These are phyloP conservation scores for Penstemon barbatus DNA, from an alignment of 257 asterid species.

Conservation along the genomic window DNA sequence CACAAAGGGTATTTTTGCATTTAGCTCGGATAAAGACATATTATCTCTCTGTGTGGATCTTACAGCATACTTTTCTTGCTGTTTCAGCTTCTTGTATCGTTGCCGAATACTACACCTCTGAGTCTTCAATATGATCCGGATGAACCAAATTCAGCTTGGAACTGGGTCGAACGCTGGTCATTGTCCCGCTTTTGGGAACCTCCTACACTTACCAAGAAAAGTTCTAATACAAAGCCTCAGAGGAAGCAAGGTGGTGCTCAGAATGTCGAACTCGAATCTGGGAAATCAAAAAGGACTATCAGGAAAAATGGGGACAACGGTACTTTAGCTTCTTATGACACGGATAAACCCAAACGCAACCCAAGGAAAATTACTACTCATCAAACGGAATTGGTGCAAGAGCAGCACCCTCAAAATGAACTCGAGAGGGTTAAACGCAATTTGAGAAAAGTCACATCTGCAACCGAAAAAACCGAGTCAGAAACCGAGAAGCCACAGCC, in stretches of 20 bases:
- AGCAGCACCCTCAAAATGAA: constrained; percentile 70
- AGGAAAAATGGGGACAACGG: constrained; percentile 66
- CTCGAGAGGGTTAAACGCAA: constrained; percentile 70
- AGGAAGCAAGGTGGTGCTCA: constrained; percentile 45
- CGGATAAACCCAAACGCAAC: constrained; percentile 59
- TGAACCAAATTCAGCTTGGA: constrained; percentile 80
- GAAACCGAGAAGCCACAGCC: constrained; percentile 50
- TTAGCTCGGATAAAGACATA: neutral
- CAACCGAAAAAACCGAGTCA: constrained; percentile 55
- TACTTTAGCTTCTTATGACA: constrained; percentile 45
- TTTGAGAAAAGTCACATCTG: constrained; percentile 65
- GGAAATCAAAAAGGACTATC: constrained; percentile 63
- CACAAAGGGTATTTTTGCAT: too few species aligned
- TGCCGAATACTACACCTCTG: constrained; percentile 82
- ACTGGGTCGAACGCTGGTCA: constrained; percentile 97
- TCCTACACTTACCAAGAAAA: constrained; percentile 45
- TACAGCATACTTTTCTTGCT: constrained; percentile 22
- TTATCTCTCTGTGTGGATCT: constrained; percentile 5
- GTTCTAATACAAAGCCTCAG: constrained; percentile 48
- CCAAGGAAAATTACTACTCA: constrained; percentile 46
- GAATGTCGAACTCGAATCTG: constrained; percentile 48
- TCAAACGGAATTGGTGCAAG: constrained; percentile 58
- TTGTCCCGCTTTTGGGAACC: constrained; percentile 70
- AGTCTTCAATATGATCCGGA: constrained; percentile 74
- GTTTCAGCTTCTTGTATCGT: constrained; percentile 60